Base-by-base conservation (phyloP, 345 rosid genomes). In the Arabis alpina region DNA sequence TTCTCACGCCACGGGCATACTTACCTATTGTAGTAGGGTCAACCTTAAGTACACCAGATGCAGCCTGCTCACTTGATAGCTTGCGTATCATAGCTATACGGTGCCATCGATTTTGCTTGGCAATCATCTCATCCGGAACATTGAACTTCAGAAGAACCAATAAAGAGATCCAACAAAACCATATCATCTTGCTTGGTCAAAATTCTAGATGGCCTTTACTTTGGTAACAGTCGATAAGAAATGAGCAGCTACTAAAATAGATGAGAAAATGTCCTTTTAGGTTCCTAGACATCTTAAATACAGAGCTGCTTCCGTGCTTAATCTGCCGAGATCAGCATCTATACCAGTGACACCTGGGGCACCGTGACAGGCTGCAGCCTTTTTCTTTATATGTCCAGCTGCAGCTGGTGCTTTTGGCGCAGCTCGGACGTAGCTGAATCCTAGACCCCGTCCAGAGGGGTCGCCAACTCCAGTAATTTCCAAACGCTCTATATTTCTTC, bases 391-490 rank as follows among this genome's bases (percentile, higher is more conserved):
- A 76, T 81, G 70, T 68, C 95, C 87, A 61, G 85, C 91, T 24
- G 93, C 83, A 85, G 89, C 54, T 39, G 96, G 87, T 72, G 91
- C 89, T 80, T 94, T 94, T 54, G 93, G 90, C 78, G 88, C 81
- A 57, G 88, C 83, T 72, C 94, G 91, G 14, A 94, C 99, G 74
- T 87, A 94, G 81, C 99, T 94, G 78, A 94, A 91, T 72, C 99
- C 99, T 57, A 91, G 85, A 64, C 99, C 98, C 69, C 98, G 84
- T 42, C 98, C 99, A 56, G 99, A 89, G 41, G 99, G 99, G 80
- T 91, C 98, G 5, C 99, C 98, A 70, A 94, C 99, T 80, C 99
- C 98, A 60, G 98, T 88, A 65, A 94, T 94, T 82, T 94, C 98
- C 66, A 94, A 19, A 19, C 98, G 99, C 81, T 94, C 99, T 79